Conservation (phyloP, 441 rosid species). For the Raphanus hybrid region DNA sequence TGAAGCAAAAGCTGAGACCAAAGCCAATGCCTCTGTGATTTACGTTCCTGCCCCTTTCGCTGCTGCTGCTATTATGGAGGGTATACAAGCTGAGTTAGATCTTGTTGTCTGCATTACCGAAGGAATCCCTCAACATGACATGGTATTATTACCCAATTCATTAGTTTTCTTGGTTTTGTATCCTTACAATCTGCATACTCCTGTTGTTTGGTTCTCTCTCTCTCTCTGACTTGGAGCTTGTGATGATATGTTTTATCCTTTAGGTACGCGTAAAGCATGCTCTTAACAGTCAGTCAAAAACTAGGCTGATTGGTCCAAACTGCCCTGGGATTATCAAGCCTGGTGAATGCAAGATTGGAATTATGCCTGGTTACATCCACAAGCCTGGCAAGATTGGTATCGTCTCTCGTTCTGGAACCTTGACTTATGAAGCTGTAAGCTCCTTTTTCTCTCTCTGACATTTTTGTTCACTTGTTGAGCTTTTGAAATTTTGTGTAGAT, state of each 20-base stretch:
- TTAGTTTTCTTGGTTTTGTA: too few species aligned
- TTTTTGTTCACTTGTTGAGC: not conserved
- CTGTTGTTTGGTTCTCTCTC: slow-evolving; percentile 1
- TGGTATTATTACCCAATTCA: slow-evolving; percentile 51
- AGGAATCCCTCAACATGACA: slow-evolving; percentile 97
- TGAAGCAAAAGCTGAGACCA: slow-evolving; percentile 94
- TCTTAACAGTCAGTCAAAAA: slow-evolving; percentile 81
- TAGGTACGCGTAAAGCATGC: slow-evolving; percentile 96
- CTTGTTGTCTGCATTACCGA: slow-evolving; percentile 95
- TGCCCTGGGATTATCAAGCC: slow-evolving; percentile 96
- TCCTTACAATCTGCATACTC: not conserved
- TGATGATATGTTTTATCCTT: not conserved
- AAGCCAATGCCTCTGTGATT: slow-evolving; percentile 91
- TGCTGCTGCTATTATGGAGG: slow-evolving; percentile 97
- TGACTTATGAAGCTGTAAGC: slow-evolving; percentile 95
- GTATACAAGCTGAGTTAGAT: slow-evolving; percentile 88
- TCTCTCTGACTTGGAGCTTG: slow-evolving; percentile 26
- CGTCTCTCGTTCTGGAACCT: slow-evolving; percentile 92
- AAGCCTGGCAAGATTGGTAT: slow-evolving; percentile 91
- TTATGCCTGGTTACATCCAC: slow-evolving; percentile 96
- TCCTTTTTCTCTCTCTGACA: not conserved
- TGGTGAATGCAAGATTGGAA: slow-evolving; percentile 95
- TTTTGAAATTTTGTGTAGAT: not conserved
- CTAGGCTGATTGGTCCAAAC: slow-evolving; percentile 88
- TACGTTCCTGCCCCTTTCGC: slow-evolving; percentile 98